Evolutionary conservation across 2,329 filamentous ascomycete genomes (phyloP), one percentile per base, ranked within the genome.

Genomic region (Fusarium sp.): DNA sequence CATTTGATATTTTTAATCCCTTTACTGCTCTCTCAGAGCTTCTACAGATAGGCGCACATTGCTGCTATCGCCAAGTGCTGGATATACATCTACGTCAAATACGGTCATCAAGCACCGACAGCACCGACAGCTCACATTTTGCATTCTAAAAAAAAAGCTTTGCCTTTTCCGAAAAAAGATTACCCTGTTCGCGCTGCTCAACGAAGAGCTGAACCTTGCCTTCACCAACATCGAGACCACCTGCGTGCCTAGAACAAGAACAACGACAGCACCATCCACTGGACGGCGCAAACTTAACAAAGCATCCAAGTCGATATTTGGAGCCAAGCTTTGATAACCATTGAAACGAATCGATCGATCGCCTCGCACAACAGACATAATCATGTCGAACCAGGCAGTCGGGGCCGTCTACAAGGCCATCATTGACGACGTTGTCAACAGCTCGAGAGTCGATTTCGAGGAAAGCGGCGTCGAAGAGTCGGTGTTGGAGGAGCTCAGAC

Each of bases 361-460:
- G 43, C 46, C 45, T 59, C 53, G 57, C 32, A 44, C 24, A 53
- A 60, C 61, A 60, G 68, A 43, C 53, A 56, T 25, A 52, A 84
- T 70, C 63, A 89, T 90, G 88, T 89, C 88, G 63, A 89, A 90
- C 79, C 76, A 80, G 49, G 81, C 83, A 18, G 88, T 90, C 84
- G 96, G 96, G 77, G 83, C 84, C 73, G 91, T 98, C 77, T 99
- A 98, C 82, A 86, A 90, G 81, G 84, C 87, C 77, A 90, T 92
- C 80, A 92, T 92, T 78, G 86, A 91, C 69, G 93, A 96, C 83
- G 94, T 99, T 79, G 93, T 98, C 81, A 91, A 95, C 75, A 92
- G 92, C 73, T 98, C 95, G 77, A 89, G 93, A 78, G 92, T 95
- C 78, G 96, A 98, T 82, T 98, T 99, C 80, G 96, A 99, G 81